Evolutionary conservation across 1,139 yeast genomes (phyloP), one percentile per base, ranked within the genome.

Genomic region (Taphrina deformans): DNA sequence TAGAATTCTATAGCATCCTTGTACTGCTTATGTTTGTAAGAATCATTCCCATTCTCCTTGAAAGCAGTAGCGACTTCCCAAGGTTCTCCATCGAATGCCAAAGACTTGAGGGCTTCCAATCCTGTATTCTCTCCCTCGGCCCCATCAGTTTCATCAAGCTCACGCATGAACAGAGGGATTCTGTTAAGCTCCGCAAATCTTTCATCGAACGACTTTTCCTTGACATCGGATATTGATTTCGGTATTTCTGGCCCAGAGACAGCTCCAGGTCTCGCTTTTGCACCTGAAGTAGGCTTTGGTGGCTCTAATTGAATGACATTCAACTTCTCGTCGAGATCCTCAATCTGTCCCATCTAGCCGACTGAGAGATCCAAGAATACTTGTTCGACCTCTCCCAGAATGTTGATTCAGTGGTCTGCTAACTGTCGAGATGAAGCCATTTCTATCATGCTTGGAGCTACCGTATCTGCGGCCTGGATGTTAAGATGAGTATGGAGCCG

Each of bases 71-170:
- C 98, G 55, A 92, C 79, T 72, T 93, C 99, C 71, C 88, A 85
- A 0, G 98, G 97, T 69, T 90, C 96, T 40, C 99, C 99, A 61
- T 93, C 99, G 73, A 89, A 92, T 0, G 96, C 97, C 72, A 95
- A 79, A 12, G 97, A 93, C 73, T 86, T 87, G 69, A 93, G 80
- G 0, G 99, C 99, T 73, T 93, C 98, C 24, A 95, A 77, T 63
- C 84, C 86, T 4, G 80, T 73, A 72, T 89, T 90, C 55, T 85
- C 88, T 40, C 92, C 95, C 41, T 88, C 89, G 9, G 84, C 88
- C 7, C 89, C 93, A 72, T 87, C 89, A 5, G 85, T 82, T 46
- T 85, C 89, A 71, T 88, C 96, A 31, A 91, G 77, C 72, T 88
- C 83, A 7, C 93, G 91, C 99, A 93, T 95, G 79, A 93, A 95